Base-by-base conservation (phyloP, 352 stramenopile genomes). In the Thalassiosira mediterranea region DNA sequence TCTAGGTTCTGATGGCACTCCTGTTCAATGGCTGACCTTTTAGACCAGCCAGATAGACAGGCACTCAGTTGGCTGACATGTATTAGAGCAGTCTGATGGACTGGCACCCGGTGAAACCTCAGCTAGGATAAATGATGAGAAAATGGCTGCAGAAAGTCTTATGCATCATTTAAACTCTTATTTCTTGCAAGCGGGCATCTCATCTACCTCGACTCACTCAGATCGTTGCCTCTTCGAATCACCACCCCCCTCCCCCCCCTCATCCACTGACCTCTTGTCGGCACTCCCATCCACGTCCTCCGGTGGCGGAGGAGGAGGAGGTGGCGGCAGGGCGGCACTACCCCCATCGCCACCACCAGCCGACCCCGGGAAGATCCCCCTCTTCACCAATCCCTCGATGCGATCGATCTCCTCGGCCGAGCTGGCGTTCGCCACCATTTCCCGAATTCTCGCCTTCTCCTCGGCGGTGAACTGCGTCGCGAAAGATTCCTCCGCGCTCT, bases 351-450 rank as follows among this genome's bases (percentile, higher is more conserved):
- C 19, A 13, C 34, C 34, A 13, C 34, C 34, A 31, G 1, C 28
- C 38, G 58, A 38, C 19, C 71, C 60, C n/a, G 86, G 86, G 31
- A 92, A 82, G 44, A 90, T 72, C 4, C 86, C 86, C 51, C 74
- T 73, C 63, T 90, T 81, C 1, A 92, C 86, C 44, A 79, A 77
- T 13, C 40, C 68, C 64, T 92, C 86, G 72, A 92, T 92, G 38
- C 84, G 75, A 81, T 92, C 86, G 71, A 92, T 89, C 59, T 90
- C 83, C 15, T 76, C 64, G 11, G 83, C 73, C 29, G 72, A 87
- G 3, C 48, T 48, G 23, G 86, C 86, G 80, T 90, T 88, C 23
- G 76, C 83, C 19, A 92, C 74, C 76, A 92, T 81, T 28, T 87
- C 47, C 46, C 83, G 72, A 80, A 92, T 89, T 42, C 79, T 61